Evolutionary conservation across 169 alveolate species (phyloP).

Genomic region (Plasmodium berghei): DNA sequence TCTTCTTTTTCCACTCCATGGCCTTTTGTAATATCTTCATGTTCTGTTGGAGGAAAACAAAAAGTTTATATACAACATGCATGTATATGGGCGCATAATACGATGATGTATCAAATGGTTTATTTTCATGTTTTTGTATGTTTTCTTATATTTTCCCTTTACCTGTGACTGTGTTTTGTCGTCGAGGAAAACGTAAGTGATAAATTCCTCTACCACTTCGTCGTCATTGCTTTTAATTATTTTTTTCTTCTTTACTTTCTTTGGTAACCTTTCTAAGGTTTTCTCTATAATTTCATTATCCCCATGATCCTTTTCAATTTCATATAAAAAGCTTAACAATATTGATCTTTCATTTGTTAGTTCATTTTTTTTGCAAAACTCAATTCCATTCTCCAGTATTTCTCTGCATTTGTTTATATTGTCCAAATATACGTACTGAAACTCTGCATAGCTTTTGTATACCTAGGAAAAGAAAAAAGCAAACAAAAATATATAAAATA

Average conservation of each 20-base stretch:
- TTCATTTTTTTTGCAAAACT: conserved; percentile 81
- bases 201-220: conserved; percentile 78
- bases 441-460: conserved; percentile 83
- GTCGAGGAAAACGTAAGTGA: conserved; percentile 86
- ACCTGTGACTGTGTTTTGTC: conserved; percentile 83
- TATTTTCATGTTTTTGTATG: conserved; percentile 63
- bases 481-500: conserved; percentile 8
- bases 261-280: conserved; percentile 79
- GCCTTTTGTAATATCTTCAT: conserved; percentile 68
- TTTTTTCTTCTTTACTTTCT: conserved; percentile 83
- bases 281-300: conserved; percentile 77
- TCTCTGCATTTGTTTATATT: conserved; percentile 78
- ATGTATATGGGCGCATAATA: neutral
- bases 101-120: neutral
- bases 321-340: conserved; percentile 77
- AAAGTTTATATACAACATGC: neutral
- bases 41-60: conserved; percentile 26
- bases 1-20: conserved; percentile 57
- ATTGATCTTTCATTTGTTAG: conserved; percentile 85
- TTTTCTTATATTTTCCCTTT: conserved; percentile 51
- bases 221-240: conserved; percentile 79
- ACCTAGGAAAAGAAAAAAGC: conserved; percentile 55
- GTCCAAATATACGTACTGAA: conserved; percentile 81
- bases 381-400: conserved; percentile 85
- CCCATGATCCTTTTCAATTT: conserved; percentile 81